Evolutionary conservation across 2,329 filamentous ascomycete species (phyloP), one percentile per base, ranked within the genome.

Genomic region (Arthroderma sp.): DNA sequence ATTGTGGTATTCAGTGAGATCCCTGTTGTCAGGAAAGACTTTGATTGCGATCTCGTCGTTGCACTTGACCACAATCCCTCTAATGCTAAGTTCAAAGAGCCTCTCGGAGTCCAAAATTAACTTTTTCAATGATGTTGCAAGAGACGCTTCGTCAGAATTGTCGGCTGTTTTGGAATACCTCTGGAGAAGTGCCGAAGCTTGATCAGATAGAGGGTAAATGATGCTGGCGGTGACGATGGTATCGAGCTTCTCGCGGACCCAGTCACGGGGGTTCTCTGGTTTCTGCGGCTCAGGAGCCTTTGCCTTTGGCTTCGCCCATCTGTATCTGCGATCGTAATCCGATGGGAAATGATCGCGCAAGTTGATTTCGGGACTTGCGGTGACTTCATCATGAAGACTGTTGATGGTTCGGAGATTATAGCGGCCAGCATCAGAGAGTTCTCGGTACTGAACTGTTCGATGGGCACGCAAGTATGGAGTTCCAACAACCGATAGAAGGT

Each of bases 1-100:
- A 37, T 56, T 65, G 1, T 63, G 65, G 51, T 68, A 67, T 53
- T 68, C 65, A 0, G 64, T 67, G 37, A 62, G 63, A 39, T 59
- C 56, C 41, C 66, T 60, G 23, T 39, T 63, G 35, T 55, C 58
- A 0, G 13, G 31, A n/a, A 66, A 56, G 21, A 66, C 58, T 59
- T 65, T 67, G 33, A 59, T 58, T 21, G 62, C 57, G 39, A 66
- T 58, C 0, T 64, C 54, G 0, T 67, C 61, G 37, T 55, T 61
- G 47, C 63, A 65, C 17, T 63, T 65, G 13, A 67, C 61, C 47
- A 67, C 63, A 9, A 64, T 43, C 4, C 65, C 64, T 59, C 64
- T 58, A 15, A 64, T 33, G 35, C 33, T 51, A 17, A 19, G 55
- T 55, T 67, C 61, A 61, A 62, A 68, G 7, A 68, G 57, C 38